phyloP scores from a whole-genome alignment of 1,284 basidiomycete species.

The Cryptococcus sp. region DNA sequence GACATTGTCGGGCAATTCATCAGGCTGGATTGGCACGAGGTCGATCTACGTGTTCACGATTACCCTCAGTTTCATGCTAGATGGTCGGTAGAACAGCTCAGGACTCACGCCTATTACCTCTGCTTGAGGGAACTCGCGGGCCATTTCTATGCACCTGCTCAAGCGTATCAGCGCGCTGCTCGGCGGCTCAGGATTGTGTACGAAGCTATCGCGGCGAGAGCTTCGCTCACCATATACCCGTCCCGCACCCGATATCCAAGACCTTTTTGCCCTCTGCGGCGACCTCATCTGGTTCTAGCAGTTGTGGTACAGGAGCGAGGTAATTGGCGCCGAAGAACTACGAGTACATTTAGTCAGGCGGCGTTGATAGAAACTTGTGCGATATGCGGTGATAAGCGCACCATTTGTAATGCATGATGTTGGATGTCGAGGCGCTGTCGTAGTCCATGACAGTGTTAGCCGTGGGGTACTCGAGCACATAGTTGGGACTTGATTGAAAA shows the following conservation, averaged over 20 bases:
- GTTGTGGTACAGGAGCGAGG: not conserved
- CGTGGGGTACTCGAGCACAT: not conserved
- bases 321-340: slow-evolving; percentile 1
- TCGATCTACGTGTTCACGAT: slow-evolving; percentile 2
- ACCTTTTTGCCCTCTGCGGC: slow-evolving; percentile 1
- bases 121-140: slow-evolving; percentile 15
- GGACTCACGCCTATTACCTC: slow-evolving; percentile 7
- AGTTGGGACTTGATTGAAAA: not conserved
- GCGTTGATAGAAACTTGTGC: not conserved
- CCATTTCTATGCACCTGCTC: slow-evolving; percentile 14
- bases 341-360: too few relatives aligned
- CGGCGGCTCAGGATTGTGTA: not conserved
- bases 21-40: slow-evolving; percentile 11
- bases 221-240: slow-evolving; percentile 3
- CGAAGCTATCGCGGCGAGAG: too few relatives aligned
- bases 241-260: slow-evolving; percentile 7
- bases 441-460: not conserved
- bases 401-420: not conserved
- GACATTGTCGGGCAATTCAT: slow-evolving; percentile 14
- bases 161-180: not conserved
- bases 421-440: not conserved
- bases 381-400: not conserved
- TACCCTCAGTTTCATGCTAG: not conserved
- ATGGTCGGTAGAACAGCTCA: not conserved
- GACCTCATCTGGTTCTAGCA: not conserved